A percentile compares a stretch with the other conserved stretches of the same genome.
Conservation (phyloP, 2,329 filamentous ascomycete genomes). For the Epichloe scottii region DNA sequence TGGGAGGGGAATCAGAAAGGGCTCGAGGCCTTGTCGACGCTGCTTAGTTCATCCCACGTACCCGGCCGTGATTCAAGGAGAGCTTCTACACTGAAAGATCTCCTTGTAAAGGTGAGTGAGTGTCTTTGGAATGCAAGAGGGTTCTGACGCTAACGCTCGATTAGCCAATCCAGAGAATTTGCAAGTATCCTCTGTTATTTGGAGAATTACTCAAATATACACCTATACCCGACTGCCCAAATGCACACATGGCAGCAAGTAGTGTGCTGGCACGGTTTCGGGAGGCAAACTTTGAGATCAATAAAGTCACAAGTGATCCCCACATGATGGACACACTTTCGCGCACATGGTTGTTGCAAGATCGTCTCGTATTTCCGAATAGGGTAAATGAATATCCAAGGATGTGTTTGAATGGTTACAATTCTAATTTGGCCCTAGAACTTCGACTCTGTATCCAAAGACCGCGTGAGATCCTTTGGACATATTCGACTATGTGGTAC, state of each 20-base stretch:
- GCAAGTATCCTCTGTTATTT: conserved; percentile 82
- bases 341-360: conserved; percentile 75
- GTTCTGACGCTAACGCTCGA: conserved; percentile 1
- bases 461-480: conserved; percentile 66
- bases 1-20: conserved; percentile 78
- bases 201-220: conserved; percentile 72
- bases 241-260: conserved; percentile 68
- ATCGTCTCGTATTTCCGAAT: conserved; percentile 62
- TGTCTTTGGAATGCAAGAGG: neutral
- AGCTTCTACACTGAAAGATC: conserved; percentile 69
- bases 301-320: conserved; percentile 69
- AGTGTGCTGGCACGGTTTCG: conserved; percentile 59
- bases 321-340: conserved; percentile 58
- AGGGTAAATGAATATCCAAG: conserved; percentile 37
- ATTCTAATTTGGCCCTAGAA: conserved; percentile 21
- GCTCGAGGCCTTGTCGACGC: conserved; percentile 68
- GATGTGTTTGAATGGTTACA: neutral
- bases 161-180: conserved; percentile 83
- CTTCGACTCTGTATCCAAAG: conserved; percentile 40
- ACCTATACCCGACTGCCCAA: conserved; percentile 72
- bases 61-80: conserved; percentile 54
- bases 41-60: conserved; percentile 57
- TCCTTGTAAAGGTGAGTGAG: conserved; percentile 67
- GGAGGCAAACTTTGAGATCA: conserved; percentile 67
- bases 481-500: conserved; percentile 72